These are phyloP conservation scores for Tricholoma terreum DNA, from an alignment of 768 basidiomycete species.

Conservation along the genomic window DNA sequence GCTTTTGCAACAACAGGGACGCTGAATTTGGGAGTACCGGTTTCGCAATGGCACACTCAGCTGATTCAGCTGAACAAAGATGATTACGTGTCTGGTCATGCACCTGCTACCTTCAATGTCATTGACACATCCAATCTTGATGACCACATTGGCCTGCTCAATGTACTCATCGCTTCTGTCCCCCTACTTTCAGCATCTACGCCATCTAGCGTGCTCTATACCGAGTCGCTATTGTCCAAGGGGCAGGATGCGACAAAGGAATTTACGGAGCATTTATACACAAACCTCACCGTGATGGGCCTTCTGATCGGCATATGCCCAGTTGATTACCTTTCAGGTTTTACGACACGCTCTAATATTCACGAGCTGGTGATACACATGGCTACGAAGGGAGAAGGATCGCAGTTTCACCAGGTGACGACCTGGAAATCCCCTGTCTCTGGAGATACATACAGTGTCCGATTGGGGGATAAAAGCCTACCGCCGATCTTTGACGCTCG, in stretches of 20 bases:
- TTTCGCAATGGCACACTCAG: slow-evolving; percentile 23
- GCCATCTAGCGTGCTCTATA: slow-evolving; percentile 24
- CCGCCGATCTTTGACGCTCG: slow-evolving; percentile 16
- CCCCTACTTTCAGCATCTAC: slow-evolving; percentile 25
- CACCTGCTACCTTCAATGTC: slow-evolving; percentile 33
- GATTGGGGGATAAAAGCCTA: not conserved
- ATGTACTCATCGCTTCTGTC: slow-evolving; percentile 29
- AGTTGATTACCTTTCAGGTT: slow-evolving; percentile 31
- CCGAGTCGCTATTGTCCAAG: slow-evolving; percentile 26
- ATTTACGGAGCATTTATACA: slow-evolving; percentile 28
- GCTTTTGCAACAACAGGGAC: slow-evolving; percentile 5
- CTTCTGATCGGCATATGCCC: slow-evolving; percentile 35
- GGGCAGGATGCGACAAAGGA: slow-evolving; percentile 28
- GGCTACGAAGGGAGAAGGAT: slow-evolving; percentile 1
- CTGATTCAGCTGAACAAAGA: slow-evolving; percentile 26
- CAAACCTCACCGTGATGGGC: slow-evolving; percentile 31
- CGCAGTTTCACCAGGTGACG: slow-evolving; percentile 34
- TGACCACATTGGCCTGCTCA: slow-evolving; percentile 38
- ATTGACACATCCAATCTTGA: slow-evolving; percentile 41
- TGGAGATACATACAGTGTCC: slow-evolving; percentile 17
- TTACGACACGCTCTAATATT: slow-evolving; percentile 32
- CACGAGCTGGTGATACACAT: slow-evolving; percentile 28
- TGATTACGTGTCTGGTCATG: slow-evolving; percentile 18
- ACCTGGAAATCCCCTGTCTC: slow-evolving; percentile 34
- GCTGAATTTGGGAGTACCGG: slow-evolving; percentile 13